phyloP scores from a whole-genome alignment of 805 yeast genomes.

The Hanseniaspora hatyaiensis region DNA sequence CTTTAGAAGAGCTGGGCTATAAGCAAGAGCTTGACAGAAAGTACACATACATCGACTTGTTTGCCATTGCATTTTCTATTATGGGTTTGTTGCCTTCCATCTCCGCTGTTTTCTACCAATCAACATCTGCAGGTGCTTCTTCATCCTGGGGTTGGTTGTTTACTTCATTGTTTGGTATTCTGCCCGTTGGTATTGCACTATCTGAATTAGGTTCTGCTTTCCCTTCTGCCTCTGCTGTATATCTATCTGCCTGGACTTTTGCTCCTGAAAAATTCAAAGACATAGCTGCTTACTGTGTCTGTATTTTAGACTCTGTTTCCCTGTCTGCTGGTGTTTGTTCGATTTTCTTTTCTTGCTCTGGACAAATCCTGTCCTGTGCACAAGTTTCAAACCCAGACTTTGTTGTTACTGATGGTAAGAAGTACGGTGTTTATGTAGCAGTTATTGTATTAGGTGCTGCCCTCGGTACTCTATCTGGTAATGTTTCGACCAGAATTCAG shows the following conservation, averaged over 20 bases:
- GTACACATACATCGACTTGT: constrained; percentile 51
- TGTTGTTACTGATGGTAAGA: constrained; percentile 38
- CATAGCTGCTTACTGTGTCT: constrained; percentile 44
- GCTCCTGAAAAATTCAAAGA: constrained; percentile 40
- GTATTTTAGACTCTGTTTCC: constrained; percentile 50
- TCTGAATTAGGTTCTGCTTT: constrained; percentile 48
- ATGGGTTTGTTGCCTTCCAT: constrained; percentile 55
- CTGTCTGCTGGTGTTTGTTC: constrained; percentile 49
- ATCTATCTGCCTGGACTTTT: constrained; percentile 48
- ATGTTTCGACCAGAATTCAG: constrained; percentile 43
- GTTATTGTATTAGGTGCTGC: constrained; percentile 39
- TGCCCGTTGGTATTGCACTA: constrained; percentile 43
- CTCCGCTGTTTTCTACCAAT: constrained; percentile 41
- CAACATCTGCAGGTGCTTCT: constrained; percentile 46
- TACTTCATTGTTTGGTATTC: constrained; percentile 34
- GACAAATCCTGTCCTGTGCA: constrained; percentile 38
- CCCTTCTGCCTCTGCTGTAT: constrained; percentile 59
- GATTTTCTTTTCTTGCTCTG: constrained; percentile 49
- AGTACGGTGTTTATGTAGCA: constrained; percentile 51
- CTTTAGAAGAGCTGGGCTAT: constrained; percentile 48
- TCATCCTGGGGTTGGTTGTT: constrained; percentile 57
- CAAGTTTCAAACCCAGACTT: constrained; percentile 38
- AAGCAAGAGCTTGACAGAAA: constrained; percentile 56
- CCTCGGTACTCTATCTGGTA: constrained; percentile 43
- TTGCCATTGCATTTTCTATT: constrained; percentile 60